These are phyloP conservation scores for Oryza australiensis DNA, from an alignment of 176 grass and related monocot species.

Conservation along the genomic window DNA sequence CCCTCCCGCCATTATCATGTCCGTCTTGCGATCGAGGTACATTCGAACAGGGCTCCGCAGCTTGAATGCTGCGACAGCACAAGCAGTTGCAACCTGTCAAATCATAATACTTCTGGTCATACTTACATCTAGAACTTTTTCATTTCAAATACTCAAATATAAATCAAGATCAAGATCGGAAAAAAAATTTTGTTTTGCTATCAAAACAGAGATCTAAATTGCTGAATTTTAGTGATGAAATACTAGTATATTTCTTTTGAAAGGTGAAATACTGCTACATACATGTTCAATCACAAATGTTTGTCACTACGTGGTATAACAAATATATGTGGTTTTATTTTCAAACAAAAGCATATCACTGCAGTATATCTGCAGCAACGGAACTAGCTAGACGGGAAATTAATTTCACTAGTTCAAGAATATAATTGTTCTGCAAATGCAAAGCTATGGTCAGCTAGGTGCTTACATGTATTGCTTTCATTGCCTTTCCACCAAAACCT, in stretches of 20 bases:
- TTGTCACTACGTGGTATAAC: no score
- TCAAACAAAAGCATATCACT: no score
- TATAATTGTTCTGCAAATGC: neutral
- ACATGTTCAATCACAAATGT: no score
- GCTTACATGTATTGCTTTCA: conserved; percentile 47
- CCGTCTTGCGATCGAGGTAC: conserved; percentile 79
- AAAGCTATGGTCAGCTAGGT: neutral
- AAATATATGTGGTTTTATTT: no score
- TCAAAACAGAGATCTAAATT: no score
- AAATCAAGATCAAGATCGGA: no score
- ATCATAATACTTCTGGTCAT: conserved; percentile 1
- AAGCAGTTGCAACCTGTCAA: conserved; percentile 53
- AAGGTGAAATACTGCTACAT: no score
- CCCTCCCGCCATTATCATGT: conserved; percentile 75
- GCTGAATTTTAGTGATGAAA: no score
- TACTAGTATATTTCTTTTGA: no score
- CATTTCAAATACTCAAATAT: neutral
- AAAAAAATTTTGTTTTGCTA: no score
- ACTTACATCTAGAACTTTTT: neutral
- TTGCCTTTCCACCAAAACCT: conserved; percentile 75
- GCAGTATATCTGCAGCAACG: no score
- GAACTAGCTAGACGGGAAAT: neutral
- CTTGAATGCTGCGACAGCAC: conserved; percentile 68
- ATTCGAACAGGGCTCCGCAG: conserved; percentile 66
- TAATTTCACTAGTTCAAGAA: neutral